phyloP scores from a whole-genome alignment of 2,329 filamentous ascomycete genomes.

The Fusarium kyushuense region DNA sequence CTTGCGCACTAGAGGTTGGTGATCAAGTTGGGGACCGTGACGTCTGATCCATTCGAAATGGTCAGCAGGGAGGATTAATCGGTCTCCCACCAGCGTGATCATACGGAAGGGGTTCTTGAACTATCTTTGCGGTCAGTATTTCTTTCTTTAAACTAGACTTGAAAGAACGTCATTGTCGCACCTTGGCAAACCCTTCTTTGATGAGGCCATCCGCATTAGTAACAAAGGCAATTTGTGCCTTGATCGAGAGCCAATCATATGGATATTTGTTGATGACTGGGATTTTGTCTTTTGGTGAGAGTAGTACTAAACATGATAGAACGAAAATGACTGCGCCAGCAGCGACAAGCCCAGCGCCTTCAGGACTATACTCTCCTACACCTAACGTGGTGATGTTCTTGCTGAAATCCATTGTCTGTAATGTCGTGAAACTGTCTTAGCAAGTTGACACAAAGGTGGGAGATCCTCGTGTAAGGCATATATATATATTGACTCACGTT shows the following conservation, averaged over 20 bases:
- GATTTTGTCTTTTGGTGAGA: background rate
- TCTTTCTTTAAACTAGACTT: rapidly evolving
- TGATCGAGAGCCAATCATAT: background rate
- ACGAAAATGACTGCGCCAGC: background rate
- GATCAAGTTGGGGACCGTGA: background rate
- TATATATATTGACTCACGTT: background rate
- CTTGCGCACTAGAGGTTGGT: background rate
- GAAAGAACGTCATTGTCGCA: background rate
- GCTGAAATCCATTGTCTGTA: background rate
- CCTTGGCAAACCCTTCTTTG: background rate
- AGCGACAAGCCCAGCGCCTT: background rate
- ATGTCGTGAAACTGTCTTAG: background rate
- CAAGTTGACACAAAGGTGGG: background rate
- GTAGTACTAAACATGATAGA: background rate
- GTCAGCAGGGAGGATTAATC: background rate
- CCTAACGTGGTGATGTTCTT: background rate
- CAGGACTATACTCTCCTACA: background rate
- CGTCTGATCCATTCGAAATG: background rate
- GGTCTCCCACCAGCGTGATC: background rate
- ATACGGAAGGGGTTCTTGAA: background rate
- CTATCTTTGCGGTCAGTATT: background rate
- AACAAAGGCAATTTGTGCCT: background rate
- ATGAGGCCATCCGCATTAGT: background rate
- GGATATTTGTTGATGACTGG: background rate
- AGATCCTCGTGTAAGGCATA: too few relatives aligned